A percentile compares a stretch with the other conserved stretches of the same genome.
Conservation (phyloP, 768 basidiomycete genomes). For the Boletus patriciae region DNA sequence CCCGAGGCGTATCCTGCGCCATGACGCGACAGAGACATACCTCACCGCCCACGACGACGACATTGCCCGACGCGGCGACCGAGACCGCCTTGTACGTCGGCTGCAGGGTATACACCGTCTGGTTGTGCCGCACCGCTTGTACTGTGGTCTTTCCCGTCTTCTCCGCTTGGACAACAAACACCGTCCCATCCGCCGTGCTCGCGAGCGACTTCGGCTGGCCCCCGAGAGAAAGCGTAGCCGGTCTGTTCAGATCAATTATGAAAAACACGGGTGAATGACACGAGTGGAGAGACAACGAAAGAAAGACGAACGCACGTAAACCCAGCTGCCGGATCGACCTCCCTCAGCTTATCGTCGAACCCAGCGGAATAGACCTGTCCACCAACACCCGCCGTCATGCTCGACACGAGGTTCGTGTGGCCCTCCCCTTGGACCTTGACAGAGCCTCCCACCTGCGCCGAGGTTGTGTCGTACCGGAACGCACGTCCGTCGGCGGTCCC, state of each 20-base stretch:
- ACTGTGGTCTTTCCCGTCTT: conserved; percentile 41
- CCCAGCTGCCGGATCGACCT: conserved; percentile 47
- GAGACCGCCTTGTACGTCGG: conserved; percentile 55
- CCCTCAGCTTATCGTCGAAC: conserved; percentile 77
- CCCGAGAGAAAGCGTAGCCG: conserved; percentile 48
- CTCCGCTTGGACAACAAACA: conserved; percentile 58
- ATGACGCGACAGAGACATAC: conserved; percentile 40
- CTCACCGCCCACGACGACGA: conserved; percentile 75
- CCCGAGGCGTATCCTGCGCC: background rate
- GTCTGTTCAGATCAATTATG: conserved; percentile 36
- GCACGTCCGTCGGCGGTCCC: conserved; percentile 81
- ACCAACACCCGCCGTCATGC: conserved; percentile 46
- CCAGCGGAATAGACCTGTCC: conserved; percentile 69
- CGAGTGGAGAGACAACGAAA: background rate
- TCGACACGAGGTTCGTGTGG: conserved; percentile 71
- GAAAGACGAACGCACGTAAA: conserved; percentile 29
- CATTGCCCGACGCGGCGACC: conserved; percentile 49
- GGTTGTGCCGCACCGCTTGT: conserved; percentile 70
- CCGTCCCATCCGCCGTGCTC: conserved; percentile 54
- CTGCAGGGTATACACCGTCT: conserved; percentile 58
- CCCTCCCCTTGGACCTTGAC: conserved; percentile 58
- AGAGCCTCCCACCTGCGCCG: conserved; percentile 9
- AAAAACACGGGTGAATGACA: background rate
- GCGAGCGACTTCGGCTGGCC: conserved; percentile 73
- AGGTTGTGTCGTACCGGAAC: conserved; percentile 54